A percentile compares a stretch with the other conserved stretches of the same genome.
These are phyloP conservation scores for Trypanosoma avium DNA, from an alignment of 208 protist genomes.

Conservation along the genomic window DNA sequence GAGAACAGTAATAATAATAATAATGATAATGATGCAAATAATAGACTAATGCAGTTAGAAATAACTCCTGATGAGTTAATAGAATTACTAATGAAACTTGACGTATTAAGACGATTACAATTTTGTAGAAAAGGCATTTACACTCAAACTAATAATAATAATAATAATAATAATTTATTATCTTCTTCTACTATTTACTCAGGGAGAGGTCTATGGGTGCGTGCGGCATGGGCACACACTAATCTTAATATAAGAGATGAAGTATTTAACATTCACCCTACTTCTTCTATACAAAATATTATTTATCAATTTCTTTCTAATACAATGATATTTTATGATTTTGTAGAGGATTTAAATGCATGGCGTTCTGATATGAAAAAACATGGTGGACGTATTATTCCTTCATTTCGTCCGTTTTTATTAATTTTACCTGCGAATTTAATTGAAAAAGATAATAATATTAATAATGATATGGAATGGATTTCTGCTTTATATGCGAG, in stretches of 20 bases:
- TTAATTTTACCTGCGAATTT: constrained; percentile 1
- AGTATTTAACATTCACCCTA: constrained; percentile 30
- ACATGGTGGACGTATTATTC: constrained; percentile 7
- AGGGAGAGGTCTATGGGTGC: constrained; percentile 12
- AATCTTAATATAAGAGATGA: constrained; percentile 6
- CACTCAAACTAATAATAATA: background rate
- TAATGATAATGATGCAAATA: background rate
- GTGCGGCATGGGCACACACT: constrained; percentile 36
- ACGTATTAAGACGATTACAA: constrained; percentile 13
- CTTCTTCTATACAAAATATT: constrained; percentile 11
- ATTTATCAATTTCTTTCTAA: background rate
- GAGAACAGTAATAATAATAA: background rate
- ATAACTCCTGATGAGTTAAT: constrained; percentile 5
- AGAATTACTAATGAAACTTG: constrained; percentile 3
- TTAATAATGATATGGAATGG: background rate
- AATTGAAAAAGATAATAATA: background rate
- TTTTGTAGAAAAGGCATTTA: constrained; percentile 1
- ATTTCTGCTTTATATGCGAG: background rate
- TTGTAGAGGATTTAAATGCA: constrained; percentile 8
- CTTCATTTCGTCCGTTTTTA: constrained; percentile 18
- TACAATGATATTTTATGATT: constrained; percentile 12
- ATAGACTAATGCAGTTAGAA: background rate
- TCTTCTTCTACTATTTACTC: no score
- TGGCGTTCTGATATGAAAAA: background rate
- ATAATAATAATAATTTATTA: background rate